Evolutionary conservation across 257 asterid species (phyloP).

Genomic region (Galeopsis tetrahit): DNA sequence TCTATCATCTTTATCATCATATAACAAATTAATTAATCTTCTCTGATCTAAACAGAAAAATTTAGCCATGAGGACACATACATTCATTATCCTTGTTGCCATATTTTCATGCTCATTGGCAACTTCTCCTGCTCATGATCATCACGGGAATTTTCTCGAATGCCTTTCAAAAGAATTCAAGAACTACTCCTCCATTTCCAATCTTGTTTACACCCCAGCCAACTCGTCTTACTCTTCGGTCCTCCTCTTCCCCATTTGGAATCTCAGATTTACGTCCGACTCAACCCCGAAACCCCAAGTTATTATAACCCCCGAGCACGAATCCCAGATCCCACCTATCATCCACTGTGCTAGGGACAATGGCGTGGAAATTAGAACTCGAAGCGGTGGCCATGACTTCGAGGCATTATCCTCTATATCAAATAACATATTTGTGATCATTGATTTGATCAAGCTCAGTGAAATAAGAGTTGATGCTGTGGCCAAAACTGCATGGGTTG

Average conservation of each 20-base stretch:
- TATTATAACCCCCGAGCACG: neutral
- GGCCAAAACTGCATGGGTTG: neutral
- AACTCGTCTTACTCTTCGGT: neutral
- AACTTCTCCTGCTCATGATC: neutral
- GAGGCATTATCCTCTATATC: slow-evolving; percentile 20
- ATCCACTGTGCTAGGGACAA: neutral
- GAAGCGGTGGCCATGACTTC: slow-evolving; percentile 23
- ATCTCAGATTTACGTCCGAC: neutral
- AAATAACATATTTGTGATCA: neutral
- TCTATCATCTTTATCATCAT: too few relatives aligned
- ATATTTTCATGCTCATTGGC: neutral
- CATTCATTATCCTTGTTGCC: neutral
- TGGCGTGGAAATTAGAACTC: slow-evolving; percentile 17
- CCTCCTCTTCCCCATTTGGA: neutral
- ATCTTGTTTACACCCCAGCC: neutral
- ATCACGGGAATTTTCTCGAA: neutral
- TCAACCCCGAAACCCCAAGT: neutral
- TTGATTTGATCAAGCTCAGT: neutral
- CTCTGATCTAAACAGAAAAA: too few relatives aligned
- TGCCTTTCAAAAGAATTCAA: neutral
- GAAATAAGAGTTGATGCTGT: neutral
- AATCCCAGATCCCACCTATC: slow-evolving; percentile 5
- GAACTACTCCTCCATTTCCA: neutral
- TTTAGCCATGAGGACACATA: neutral
- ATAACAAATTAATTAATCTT: neutral